These are phyloP conservation scores for Clarkia xantiana DNA, from an alignment of 345 rosid genomes.

Conservation along the genomic window DNA sequence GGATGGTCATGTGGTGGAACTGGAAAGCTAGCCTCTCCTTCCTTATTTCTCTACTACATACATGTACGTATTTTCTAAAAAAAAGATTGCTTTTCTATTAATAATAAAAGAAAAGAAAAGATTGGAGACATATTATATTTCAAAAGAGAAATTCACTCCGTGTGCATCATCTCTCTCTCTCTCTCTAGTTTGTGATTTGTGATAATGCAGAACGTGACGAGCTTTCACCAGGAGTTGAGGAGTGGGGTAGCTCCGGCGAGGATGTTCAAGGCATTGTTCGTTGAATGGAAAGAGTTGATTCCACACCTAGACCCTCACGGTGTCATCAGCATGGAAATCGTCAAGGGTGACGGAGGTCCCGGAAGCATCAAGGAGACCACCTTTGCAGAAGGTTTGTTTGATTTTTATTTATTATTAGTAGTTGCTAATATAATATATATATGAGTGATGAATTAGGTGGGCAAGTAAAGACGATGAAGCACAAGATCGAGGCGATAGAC, in stretches of 20 bases:
- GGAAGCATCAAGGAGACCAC: constrained; percentile 24
- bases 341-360: constrained; percentile 36
- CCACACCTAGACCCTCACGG: constrained; percentile 24
- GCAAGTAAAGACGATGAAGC: constrained; percentile 8
- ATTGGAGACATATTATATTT: no score
- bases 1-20: no score
- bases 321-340: constrained; percentile 11
- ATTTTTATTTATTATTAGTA: neutral
- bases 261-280: constrained; percentile 20
- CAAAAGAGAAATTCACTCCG: no score
- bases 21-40: no score
- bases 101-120: no score
- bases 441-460: constrained; percentile 2
- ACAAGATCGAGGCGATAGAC: constrained; percentile 13
- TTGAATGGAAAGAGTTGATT: constrained; percentile 17
- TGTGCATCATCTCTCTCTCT: no score
- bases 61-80: no score
- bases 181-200: no score
- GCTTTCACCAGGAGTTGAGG: constrained; percentile 13
- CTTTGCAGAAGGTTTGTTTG: constrained; percentile 12
- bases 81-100: no score
- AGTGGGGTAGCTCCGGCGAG: constrained; percentile 13
- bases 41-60: no score
- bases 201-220: no score
- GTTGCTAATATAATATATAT: neutral